Evolutionary conservation across 306 rosid species (phyloP).

Genomic region (Oxytropis ochrocephala): DNA sequence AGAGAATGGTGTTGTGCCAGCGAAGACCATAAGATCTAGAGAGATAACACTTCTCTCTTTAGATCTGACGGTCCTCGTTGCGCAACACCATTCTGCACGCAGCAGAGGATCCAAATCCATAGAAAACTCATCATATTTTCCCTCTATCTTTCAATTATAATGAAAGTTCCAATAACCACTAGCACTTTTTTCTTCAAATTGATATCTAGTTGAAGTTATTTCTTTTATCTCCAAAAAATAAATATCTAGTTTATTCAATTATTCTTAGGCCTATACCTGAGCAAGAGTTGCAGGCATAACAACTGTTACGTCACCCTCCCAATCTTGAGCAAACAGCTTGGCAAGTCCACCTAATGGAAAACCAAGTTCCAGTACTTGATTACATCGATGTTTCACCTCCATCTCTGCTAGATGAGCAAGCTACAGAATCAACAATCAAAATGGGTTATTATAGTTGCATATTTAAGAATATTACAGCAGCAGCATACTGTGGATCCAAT

Average conservation of each 20-base stretch:
- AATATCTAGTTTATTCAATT: neutral
- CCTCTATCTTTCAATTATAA: neutral
- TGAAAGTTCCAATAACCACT: neutral
- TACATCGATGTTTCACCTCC: conserved; percentile 98
- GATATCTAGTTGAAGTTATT: neutral
- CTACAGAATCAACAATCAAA: conserved; percentile 37
- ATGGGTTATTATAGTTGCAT: neutral
- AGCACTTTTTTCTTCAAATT: neutral
- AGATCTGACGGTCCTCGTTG: no score
- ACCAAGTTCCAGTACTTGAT: conserved; percentile 81
- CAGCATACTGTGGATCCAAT: neutral
- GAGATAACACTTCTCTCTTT: no score
- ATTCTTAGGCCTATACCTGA: conserved; percentile 48
- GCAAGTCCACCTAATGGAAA: conserved; percentile 91
- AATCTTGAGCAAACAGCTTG: conserved; percentile 92
- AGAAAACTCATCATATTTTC: neutral
- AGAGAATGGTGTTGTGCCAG: no score
- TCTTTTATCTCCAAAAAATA: neutral
- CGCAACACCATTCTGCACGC: no score
- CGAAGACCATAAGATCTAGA: no score
- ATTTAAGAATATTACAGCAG: neutral
- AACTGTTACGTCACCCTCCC: conserved; percentile 98
- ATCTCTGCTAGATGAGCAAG: conserved; percentile 94
- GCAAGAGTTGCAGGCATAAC: conserved; percentile 97
- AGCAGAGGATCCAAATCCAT: no score